phyloP scores from a whole-genome alignment of 2,329 filamentous ascomycete species.

The Fonsecaea multimorphosa region DNA sequence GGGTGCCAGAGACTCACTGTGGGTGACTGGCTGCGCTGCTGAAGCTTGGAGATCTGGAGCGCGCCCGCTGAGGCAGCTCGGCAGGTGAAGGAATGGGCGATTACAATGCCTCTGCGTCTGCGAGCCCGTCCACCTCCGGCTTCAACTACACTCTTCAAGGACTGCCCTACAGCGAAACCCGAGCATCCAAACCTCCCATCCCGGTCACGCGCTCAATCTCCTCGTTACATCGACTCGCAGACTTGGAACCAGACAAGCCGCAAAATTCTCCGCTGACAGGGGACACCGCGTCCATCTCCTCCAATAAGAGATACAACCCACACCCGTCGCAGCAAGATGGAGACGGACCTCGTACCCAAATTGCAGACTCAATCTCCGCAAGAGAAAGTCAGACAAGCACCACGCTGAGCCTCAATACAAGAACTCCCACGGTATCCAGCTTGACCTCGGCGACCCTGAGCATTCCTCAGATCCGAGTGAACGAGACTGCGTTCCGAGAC shows the following conservation, averaged over 20 bases:
- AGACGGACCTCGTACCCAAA: slow-evolving; percentile 25
- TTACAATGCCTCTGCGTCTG: slow-evolving; percentile 14
- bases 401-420: slow-evolving; percentile 27
- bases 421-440: slow-evolving; percentile 31
- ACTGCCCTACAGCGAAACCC: slow-evolving; percentile 31
- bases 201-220: slow-evolving; percentile 26
- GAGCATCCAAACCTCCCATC: slow-evolving; percentile 28
- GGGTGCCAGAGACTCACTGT: slow-evolving; percentile 1
- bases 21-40: neutral
- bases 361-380: slow-evolving; percentile 29
- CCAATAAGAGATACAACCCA: slow-evolving; percentile 31
- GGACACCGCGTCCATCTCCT: slow-evolving; percentile 33
- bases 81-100: slow-evolving; percentile 24
- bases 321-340: slow-evolving; percentile 34
- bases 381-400: slow-evolving; percentile 34
- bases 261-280: slow-evolving; percentile 23
- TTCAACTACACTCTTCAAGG: slow-evolving; percentile 32
- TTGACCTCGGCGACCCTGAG: slow-evolving; percentile 32
- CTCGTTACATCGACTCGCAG: slow-evolving; percentile 27
- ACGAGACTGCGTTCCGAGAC: slow-evolving; percentile 17
- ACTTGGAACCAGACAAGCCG: slow-evolving; percentile 23
- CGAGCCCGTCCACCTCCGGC: slow-evolving; percentile 23
- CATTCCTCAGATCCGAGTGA: slow-evolving; percentile 34
- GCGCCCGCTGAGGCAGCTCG: slow-evolving; percentile 11
- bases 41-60: slow-evolving; percentile 6